phyloP scores from a whole-genome alignment of 208 protist genomes.

The Crithidia bombi region DNA sequence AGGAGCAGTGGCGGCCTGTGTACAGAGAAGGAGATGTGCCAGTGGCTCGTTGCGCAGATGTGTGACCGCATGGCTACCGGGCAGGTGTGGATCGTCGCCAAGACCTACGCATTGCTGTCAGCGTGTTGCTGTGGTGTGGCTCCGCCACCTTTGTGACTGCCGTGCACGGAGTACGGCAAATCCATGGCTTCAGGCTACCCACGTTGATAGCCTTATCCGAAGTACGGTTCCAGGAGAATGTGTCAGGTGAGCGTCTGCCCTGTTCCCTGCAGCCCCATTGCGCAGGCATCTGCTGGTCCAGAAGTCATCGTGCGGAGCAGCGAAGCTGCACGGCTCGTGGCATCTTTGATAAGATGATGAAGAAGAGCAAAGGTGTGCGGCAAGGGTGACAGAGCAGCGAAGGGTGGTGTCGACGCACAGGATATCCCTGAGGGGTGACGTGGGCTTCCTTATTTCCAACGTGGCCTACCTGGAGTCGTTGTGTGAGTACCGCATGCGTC shows the following conservation, averaged over 20 bases:
- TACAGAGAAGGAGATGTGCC: slow-evolving; percentile 39
- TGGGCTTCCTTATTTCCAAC: slow-evolving; percentile 16
- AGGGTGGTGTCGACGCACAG: background rate
- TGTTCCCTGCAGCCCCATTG: slow-evolving; percentile 20
- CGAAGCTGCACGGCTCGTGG: background rate
- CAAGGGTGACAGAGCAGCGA: background rate
- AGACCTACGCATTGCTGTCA: slow-evolving; percentile 36
- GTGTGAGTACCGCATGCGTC: slow-evolving; percentile 39
- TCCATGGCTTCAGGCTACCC: slow-evolving; percentile 19
- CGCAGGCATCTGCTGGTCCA: background rate
- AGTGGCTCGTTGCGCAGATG: slow-evolving; percentile 46
- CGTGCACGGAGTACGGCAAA: slow-evolving; percentile 5
- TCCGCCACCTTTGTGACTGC: slow-evolving; percentile 30
- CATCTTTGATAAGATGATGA: background rate
- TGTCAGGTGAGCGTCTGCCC: slow-evolving; percentile 26
- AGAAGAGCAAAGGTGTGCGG: background rate
- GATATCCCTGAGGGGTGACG: background rate
- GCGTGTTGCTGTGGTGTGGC: slow-evolving; percentile 40
- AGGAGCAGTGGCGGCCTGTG: slow-evolving; percentile 26
- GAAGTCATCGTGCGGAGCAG: background rate
- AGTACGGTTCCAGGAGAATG: slow-evolving; percentile 38
- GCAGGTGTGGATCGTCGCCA: slow-evolving; percentile 43
- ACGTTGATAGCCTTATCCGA: slow-evolving; percentile 16
- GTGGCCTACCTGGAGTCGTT: slow-evolving; percentile 36
- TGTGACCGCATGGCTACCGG: slow-evolving; percentile 37